Percentiles rank a stretch among this genome's conserved stretches.
phyloP scores from a whole-genome alignment of 805 yeast species.

The Saturnispora sekii region DNA sequence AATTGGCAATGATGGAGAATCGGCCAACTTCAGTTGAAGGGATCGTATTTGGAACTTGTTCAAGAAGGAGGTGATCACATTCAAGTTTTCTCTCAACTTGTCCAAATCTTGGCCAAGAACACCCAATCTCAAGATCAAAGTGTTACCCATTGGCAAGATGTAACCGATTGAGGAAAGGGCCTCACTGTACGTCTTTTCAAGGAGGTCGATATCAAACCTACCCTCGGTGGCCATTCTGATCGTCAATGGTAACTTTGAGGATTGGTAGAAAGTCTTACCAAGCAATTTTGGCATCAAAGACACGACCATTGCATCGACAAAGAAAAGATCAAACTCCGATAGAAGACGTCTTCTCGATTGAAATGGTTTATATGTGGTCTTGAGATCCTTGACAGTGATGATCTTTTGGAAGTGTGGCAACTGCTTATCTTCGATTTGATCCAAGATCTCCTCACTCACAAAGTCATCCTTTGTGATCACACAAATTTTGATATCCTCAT shows the following conservation, averaged over 20 bases:
- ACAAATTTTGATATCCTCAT: slow-evolving; percentile 40
- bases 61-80: slow-evolving; percentile 43
- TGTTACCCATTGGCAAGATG: slow-evolving; percentile 65
- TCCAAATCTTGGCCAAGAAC: slow-evolving; percentile 34
- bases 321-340: slow-evolving; percentile 60
- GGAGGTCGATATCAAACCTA: slow-evolving; percentile 34
- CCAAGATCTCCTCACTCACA: slow-evolving; percentile 34
- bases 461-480: slow-evolving; percentile 59
- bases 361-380: slow-evolving; percentile 77
- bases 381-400: slow-evolving; percentile 63
- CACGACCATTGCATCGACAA: slow-evolving; percentile 77
- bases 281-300: slow-evolving; percentile 73
- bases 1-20: slow-evolving; percentile 80
- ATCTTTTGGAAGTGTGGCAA: slow-evolving; percentile 44
- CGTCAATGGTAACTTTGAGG: slow-evolving; percentile 58
- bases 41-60: slow-evolving; percentile 38
- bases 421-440: slow-evolving; percentile 35
- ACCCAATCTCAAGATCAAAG: slow-evolving; percentile 61
- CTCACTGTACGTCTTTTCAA: slow-evolving; percentile 50
- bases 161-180: slow-evolving; percentile 49
- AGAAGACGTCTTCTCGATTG: slow-evolving; percentile 77
- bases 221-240: slow-evolving; percentile 30
- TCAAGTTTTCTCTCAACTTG: slow-evolving; percentile 51
- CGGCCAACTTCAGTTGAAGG: slow-evolving; percentile 52
- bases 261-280: slow-evolving; percentile 67